Evolutionary conservation across 331 rosid species (phyloP).

Genomic region (Telfairia occidentalis): DNA sequence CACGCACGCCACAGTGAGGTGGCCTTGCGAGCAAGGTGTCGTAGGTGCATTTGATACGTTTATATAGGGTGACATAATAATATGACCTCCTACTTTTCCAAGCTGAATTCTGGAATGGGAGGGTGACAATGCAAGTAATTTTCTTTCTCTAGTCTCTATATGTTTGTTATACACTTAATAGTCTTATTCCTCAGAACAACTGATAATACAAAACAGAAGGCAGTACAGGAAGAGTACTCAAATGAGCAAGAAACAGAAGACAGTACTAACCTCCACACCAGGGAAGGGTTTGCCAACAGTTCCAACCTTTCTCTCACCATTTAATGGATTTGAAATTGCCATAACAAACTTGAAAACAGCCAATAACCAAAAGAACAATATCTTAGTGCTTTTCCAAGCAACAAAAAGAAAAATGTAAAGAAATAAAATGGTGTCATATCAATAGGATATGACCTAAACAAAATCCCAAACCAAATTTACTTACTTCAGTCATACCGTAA

Average conservation of each 20-base stretch:
- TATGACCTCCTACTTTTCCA: neutral
- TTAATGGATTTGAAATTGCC: conserved; percentile 90
- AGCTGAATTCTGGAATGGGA: neutral
- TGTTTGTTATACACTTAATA: neutral
- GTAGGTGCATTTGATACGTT: too few relatives aligned
- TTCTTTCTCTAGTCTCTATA: neutral
- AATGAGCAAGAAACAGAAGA: neutral
- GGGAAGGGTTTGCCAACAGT: conserved; percentile 93
- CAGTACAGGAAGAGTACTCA: neutral
- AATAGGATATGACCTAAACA: conserved; percentile 3
- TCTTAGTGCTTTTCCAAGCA: neutral
- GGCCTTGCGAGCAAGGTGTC: too few relatives aligned
- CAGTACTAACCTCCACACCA: conserved; percentile 66
- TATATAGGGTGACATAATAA: too few relatives aligned
- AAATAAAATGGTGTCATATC: neutral
- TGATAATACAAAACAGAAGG: neutral
- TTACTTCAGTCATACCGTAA: conserved; percentile 94
- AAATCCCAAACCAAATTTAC: conserved; percentile 16
- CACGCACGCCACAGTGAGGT: too few relatives aligned
- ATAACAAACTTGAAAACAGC: conserved; percentile 64
- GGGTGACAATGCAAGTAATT: neutral
- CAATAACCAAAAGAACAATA: conserved; percentile 13
- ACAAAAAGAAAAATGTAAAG: neutral
- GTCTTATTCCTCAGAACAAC: neutral
- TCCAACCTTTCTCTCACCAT: conserved; percentile 75